Conservation (phyloP, 805 yeast genomes). For the Phaffomyces antillensis region DNA sequence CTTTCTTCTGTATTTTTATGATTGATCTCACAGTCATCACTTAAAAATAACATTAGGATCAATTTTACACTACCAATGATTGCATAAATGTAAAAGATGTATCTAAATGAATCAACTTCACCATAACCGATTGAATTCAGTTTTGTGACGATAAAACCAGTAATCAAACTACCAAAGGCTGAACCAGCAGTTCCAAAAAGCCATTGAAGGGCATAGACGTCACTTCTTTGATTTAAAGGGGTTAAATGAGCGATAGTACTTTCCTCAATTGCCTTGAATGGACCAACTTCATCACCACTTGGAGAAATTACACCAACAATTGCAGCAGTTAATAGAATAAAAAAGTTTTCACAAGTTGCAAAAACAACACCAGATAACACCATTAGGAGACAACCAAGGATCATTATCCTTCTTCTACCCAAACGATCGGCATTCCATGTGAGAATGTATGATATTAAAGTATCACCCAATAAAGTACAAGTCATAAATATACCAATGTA, state of each 20-base stretch:
- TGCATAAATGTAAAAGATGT: conserved; percentile 51
- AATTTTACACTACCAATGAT: conserved; percentile 47
- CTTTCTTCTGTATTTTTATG: conserved; percentile 13
- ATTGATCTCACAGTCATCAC: conserved; percentile 45
- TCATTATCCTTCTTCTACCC: conserved; percentile 62
- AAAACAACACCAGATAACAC: conserved; percentile 57
- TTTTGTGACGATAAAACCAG: conserved; percentile 53
- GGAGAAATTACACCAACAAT: conserved; percentile 83
- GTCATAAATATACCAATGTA: conserved; percentile 78
- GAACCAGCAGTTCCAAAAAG: conserved; percentile 63
- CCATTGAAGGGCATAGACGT: conserved; percentile 69
- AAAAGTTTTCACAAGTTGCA: conserved; percentile 45
- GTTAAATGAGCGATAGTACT: conserved; percentile 76
- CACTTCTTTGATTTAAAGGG: conserved; percentile 55
- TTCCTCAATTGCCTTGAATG: conserved; percentile 82
- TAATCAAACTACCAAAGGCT: conserved; percentile 60
- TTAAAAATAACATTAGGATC: conserved; percentile 40
- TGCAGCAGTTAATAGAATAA: conserved; percentile 59
- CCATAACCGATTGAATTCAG: conserved; percentile 30
- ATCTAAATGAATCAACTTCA: conserved; percentile 42
- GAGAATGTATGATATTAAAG: conserved; percentile 55
- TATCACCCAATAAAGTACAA: conserved; percentile 73
- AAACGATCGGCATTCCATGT: conserved; percentile 72
- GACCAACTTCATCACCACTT: conserved; percentile 87
- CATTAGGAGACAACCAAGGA: conserved; percentile 64